These are phyloP conservation scores for Aspergillus neoniger DNA, from an alignment of 2,329 filamentous ascomycete species.

Conservation along the genomic window DNA sequence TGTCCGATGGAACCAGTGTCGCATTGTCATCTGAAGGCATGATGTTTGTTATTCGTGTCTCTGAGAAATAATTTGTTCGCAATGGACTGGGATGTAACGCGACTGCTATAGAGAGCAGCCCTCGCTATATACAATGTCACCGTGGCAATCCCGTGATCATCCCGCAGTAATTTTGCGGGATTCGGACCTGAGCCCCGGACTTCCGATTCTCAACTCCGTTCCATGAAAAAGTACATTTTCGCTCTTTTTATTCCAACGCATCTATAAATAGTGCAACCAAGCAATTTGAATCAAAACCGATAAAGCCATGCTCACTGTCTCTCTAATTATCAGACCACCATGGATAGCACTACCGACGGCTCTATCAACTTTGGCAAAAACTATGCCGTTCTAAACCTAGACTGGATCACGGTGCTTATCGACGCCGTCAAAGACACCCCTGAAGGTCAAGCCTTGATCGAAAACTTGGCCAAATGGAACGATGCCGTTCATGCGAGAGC, in stretches of 20 bases:
- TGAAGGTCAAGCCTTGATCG: constrained; percentile 38
- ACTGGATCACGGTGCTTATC: constrained; percentile 37
- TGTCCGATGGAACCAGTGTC: too few relatives aligned
- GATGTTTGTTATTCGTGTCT: background rate
- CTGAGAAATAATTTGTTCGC: background rate
- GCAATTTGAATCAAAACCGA: too few relatives aligned
- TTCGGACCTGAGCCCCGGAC: constrained; percentile 7
- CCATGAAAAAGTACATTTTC: too few relatives aligned
- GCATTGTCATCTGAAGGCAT: background rate
- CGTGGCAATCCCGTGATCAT: background rate
- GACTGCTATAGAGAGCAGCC: too few relatives aligned
- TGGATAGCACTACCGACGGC: background rate
- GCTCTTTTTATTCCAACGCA: too few relatives aligned
- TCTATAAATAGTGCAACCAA: too few relatives aligned
- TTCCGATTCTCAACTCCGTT: background rate
- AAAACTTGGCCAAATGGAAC: constrained; percentile 41
- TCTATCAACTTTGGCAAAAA: constrained; percentile 33
- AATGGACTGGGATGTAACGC: background rate
- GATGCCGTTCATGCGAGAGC: constrained; percentile 41
- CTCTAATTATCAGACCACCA: background rate
- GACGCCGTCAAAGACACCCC: constrained; percentile 34
- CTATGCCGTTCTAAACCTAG: constrained; percentile 49
- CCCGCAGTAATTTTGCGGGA: background rate
- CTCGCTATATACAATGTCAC: too few relatives aligned
- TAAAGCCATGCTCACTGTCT: too few relatives aligned